Percentiles rank a stretch among this genome's conserved stretches.
These are phyloP conservation scores for Tanacetum coccineum DNA, from an alignment of 129 eudicot genomes.

Conservation along the genomic window DNA sequence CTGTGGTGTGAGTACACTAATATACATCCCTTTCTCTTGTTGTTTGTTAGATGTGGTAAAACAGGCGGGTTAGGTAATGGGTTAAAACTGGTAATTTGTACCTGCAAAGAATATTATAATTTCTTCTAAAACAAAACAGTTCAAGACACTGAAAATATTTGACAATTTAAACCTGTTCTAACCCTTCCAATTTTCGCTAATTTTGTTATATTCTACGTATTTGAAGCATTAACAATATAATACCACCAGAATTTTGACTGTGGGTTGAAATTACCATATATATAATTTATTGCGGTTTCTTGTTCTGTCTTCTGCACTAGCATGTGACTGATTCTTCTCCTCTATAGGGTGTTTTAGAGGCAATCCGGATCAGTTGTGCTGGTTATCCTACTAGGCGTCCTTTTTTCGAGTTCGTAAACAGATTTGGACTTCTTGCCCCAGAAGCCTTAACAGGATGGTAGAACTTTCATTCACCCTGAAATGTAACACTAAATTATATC, in stretches of 20 bases:
- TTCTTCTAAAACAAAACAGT: neutral
- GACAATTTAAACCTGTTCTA: neutral
- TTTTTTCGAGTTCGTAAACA: slow-evolving; percentile 88
- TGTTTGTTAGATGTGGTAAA: slow-evolving; percentile 6
- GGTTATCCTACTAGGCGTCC: slow-evolving; percentile 99
- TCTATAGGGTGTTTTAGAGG: slow-evolving; percentile 93
- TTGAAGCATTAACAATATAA: neutral
- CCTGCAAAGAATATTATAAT: neutral
- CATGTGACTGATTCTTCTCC: slow-evolving; percentile 3
- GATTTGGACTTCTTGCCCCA: slow-evolving; percentile 97
- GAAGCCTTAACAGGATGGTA: slow-evolving; percentile 72
- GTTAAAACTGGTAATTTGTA: neutral
- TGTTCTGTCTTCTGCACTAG: neutral
- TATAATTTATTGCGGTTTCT: neutral
- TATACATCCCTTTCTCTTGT: neutral
- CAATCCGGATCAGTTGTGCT: slow-evolving; percentile 98
- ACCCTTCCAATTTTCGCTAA: neutral
- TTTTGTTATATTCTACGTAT: neutral
- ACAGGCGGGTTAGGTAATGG: slow-evolving; percentile 10
- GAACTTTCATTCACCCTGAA: slow-evolving; percentile 32
- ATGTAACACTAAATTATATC: slow-evolving; percentile 17
- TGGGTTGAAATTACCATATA: neutral
- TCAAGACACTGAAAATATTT: slow-evolving; percentile 3
- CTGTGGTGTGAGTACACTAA: slow-evolving; percentile 83
- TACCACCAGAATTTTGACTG: neutral